Evolutionary conservation across 768 basidiomycete species (phyloP).

Genomic region (Trametes elegans): DNA sequence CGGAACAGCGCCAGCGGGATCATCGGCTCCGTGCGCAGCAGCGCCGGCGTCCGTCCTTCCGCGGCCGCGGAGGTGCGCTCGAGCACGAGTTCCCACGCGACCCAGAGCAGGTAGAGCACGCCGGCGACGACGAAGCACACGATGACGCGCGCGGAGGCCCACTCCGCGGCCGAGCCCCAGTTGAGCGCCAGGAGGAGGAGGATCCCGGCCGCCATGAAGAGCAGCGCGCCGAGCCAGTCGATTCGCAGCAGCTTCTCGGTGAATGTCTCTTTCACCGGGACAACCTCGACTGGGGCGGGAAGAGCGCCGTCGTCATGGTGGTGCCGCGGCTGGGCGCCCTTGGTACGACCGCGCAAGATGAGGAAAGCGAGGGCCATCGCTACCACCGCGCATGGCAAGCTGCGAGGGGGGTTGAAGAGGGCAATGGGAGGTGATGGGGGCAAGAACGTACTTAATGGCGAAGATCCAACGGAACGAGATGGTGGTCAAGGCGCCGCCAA

Average conservation of each 20-base stretch:
- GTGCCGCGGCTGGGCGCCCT: slow-evolving; percentile 17
- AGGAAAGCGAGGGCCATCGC: slow-evolving; percentile 40
- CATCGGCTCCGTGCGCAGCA: slow-evolving; percentile 39
- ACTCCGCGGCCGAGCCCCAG: slow-evolving; percentile 45
- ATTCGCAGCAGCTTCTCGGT: slow-evolving; percentile 33
- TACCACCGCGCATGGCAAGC: slow-evolving; percentile 38
- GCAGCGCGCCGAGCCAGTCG: slow-evolving; percentile 46
- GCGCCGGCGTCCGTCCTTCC: background rate
- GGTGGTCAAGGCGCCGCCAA: slow-evolving; percentile 41
- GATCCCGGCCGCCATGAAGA: slow-evolving; percentile 45
- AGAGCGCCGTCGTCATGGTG: slow-evolving; percentile 20
- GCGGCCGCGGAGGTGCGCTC: slow-evolving; percentile 25
- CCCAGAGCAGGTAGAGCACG: slow-evolving; percentile 38
- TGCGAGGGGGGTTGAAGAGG: slow-evolving; percentile 13
- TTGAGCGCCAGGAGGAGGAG: slow-evolving; percentile 49
- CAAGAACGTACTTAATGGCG: slow-evolving; percentile 45
- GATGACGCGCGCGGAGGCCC: slow-evolving; percentile 45
- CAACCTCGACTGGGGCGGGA: background rate
- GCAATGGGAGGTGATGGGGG: background rate
- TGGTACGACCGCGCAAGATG: slow-evolving; percentile 37
- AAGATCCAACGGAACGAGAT: slow-evolving; percentile 53
- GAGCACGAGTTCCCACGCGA: slow-evolving; percentile 43
- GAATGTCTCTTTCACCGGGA: slow-evolving; percentile 21
- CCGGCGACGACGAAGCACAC: slow-evolving; percentile 45
- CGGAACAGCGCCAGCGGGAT: slow-evolving; percentile 46